Base-by-base conservation (phyloP, 768 basidiomycete species). In the Russula virescens region DNA sequence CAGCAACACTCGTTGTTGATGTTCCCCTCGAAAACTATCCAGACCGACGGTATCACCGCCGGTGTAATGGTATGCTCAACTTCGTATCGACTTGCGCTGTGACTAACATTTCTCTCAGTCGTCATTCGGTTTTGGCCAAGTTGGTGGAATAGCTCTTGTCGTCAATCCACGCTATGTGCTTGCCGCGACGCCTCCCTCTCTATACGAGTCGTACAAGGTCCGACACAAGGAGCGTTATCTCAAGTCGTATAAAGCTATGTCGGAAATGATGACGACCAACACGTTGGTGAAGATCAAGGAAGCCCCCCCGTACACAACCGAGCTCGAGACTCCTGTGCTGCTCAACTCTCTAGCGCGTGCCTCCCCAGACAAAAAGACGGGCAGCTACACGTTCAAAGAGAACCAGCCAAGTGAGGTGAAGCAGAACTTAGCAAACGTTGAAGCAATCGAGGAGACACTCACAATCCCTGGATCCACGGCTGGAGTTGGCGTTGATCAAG, bases 91-190 rank as follows among this genome's bases (percentile, higher is more conserved):
- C 19, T n/a, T 6, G 5, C 35, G 14, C 35, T 55, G 61, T 59
- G 51, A 60, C 68, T 53, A 68, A 31, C 21, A 31, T 56, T 28
- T n/a, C 26, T 52, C 67, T 26, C 66, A 92, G 86, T 94, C 93
- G 1, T 94, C 92, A 16, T 96, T 96, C 75, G 96, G 97, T 66
- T 98, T 98, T 79, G 95, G 97, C 69, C 97, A 98, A 83, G 96
- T 98, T 65, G 97, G 97, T 57, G 97, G 97, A 58, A 90, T 86
- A 60, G 90, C 87, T 48, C 81, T 95, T 66, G 79, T 98, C 69
- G 72, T 98, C 54, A 88, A 98, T 73, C 95, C 97, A 65, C 89
- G 92, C 67, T 92, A 91, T 77, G 81, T 97, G 66, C 86, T 95
- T 66, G 96, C 88, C 45, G 81, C 89, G 11, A 77, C 98, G 42